Evolutionary conservation across 352 stramenopile species (phyloP).

Genomic region (Phytophthora sojae): DNA sequence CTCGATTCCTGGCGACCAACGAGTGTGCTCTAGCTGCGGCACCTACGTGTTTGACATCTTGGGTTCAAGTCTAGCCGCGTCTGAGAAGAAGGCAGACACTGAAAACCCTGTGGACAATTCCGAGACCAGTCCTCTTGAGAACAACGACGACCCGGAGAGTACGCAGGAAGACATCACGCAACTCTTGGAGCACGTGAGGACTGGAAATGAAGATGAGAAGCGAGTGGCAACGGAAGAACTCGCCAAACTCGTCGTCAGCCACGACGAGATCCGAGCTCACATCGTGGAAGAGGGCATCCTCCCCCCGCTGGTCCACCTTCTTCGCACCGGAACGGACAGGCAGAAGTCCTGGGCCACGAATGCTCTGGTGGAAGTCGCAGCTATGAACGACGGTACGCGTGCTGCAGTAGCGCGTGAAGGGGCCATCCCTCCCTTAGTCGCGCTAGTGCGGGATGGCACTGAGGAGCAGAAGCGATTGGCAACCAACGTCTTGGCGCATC

Average conservation of each 20-base stretch:
- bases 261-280: slow-evolving; percentile 10
- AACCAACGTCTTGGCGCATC: slow-evolving; percentile 3
- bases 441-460: slow-evolving; percentile 1
- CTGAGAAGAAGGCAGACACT: not conserved
- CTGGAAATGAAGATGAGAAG: slow-evolving; percentile 8
- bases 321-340: slow-evolving; percentile 2
- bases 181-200: slow-evolving; percentile 5
- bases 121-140: not conserved
- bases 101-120: not conserved
- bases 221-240: slow-evolving; percentile 6
- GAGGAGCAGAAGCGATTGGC: slow-evolving; percentile 8
- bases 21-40: not conserved
- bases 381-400: slow-evolving; percentile 6
- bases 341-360: slow-evolving; percentile 3
- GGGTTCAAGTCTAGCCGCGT: not conserved
- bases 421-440: slow-evolving; percentile 1
- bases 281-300: slow-evolving; percentile 8
- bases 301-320: not conserved
- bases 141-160: not conserved
- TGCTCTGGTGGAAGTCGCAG: not conserved
- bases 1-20: not conserved
- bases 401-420: slow-evolving; percentile 4
- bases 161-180: slow-evolving; percentile 5
- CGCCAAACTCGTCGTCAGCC: slow-evolving; percentile 1
- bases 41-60: not conserved